Evolutionary conservation across 305 asterid genomes (phyloP), one percentile per base, ranked within the genome.

Genomic region (Solanum aculeatissimum): DNA sequence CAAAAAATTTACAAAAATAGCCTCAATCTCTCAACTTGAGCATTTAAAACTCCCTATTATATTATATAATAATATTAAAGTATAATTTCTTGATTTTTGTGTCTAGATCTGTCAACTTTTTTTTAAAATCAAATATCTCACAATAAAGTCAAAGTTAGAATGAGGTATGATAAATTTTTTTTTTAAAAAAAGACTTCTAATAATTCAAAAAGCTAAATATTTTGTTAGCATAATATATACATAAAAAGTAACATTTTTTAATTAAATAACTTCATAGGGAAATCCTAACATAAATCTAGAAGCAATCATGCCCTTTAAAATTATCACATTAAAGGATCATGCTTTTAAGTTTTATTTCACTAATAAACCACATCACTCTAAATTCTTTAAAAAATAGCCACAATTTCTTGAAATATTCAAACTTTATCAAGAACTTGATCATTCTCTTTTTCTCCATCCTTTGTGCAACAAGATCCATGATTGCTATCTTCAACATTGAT

Each of bases 401-500:
- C 6, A 23, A 0, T 2, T 29, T 7, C 0, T 45, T n/a, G 3
- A 9, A 1, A 75, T 47, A 15, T 7, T 75, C 81, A 77, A 18
- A 77, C 82, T 77, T 77, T 51, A 16, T 77, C 82, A 75, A 75
- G 45, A 19, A 49, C 45, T 49, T 75, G 63, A 47, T 0, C 68
- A 60, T n/a, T 45, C 42, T 74, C 42, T 8, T 74, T 74, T 23
- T 23, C 25, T 25, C 42, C 74, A 32, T 1, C 42, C 6, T 29
- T 65, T 29, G 21, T 65, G 43, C 69, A 62, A 62, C 69, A 62
- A 62, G 69, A 62, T 23, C 27, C 54, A 70, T 70, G 11, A 70
- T n/a, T 38, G 83, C 32, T 47, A 12, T 70, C 88, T 10, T 80
- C 90, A 66, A 88, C 14, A 9, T 81, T 82, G 14, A 89, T 86